Percentiles rank a stretch among this genome's conserved stretches.
These are phyloP conservation scores for Colletotrichum sp. DNA, from an alignment of 2,329 filamentous ascomycete genomes.

Conservation along the genomic window DNA sequence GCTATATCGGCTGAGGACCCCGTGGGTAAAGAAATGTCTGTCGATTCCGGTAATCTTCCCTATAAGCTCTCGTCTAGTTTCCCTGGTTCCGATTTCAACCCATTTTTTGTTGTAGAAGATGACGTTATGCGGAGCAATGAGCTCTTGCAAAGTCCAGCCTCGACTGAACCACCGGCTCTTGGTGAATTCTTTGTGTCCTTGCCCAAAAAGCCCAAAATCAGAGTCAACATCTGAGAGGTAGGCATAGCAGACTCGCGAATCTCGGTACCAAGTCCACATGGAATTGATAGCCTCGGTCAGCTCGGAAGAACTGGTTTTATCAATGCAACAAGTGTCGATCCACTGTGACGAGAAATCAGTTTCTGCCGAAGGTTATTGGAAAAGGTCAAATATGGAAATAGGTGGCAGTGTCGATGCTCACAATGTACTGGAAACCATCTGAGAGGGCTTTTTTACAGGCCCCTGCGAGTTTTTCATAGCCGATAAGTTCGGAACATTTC, in stretches of 20 bases:
- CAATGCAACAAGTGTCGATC: background rate
- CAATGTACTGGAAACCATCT: background rate
- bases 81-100: background rate
- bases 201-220: background rate
- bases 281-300: background rate
- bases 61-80: rapidly evolving
- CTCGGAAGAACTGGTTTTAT: background rate
- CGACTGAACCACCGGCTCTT: conserved; percentile 12
- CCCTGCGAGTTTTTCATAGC: background rate
- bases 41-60: background rate
- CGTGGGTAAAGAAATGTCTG: background rate
- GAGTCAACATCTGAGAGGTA: background rate
- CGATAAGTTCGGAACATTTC: background rate
- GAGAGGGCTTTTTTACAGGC: background rate
- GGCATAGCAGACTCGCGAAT: background rate
- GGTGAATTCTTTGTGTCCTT: background rate
- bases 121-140: background rate
- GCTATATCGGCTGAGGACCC: background rate
- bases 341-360: background rate
- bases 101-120: background rate
- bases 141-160: conserved; percentile 18
- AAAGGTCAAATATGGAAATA: rapidly evolving
- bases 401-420: rapidly evolving
- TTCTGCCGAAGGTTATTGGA: background rate
- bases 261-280: background rate